Conservation (phyloP, 202 grass and related monocot genomes). For the Bolboschoenoplectus hybrid region DNA sequence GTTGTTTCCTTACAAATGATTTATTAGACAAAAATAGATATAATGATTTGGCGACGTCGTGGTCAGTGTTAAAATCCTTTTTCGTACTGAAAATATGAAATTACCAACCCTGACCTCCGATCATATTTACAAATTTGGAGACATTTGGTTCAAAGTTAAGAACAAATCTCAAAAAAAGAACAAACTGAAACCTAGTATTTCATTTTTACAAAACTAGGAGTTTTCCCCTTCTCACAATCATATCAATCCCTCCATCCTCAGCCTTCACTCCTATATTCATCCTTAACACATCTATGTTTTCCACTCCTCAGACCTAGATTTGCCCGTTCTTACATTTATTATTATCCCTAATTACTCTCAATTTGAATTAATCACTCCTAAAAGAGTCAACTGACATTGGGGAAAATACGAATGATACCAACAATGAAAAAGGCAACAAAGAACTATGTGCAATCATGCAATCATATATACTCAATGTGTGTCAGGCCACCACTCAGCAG, state of each 20-base stretch:
- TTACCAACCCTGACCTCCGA: background rate
- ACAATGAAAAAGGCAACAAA: background rate
- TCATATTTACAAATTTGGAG: background rate
- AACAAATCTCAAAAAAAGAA: background rate
- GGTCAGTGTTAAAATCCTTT: background rate
- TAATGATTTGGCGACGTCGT: too few species aligned
- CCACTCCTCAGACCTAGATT: background rate
- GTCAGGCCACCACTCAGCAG: background rate
- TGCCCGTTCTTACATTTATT: background rate
- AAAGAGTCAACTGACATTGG: background rate
- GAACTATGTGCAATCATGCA: background rate
- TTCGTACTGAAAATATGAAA: background rate
- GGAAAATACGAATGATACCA: background rate
- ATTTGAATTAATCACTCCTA: background rate
- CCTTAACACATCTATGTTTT: background rate
- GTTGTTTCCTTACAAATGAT: too few species aligned
- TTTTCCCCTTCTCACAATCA: background rate
- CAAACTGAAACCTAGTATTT: background rate
- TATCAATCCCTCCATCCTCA: background rate
- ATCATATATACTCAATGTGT: background rate
- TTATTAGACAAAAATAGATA: too few species aligned
- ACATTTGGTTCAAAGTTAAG: background rate
- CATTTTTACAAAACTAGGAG: background rate
- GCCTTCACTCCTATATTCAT: background rate
- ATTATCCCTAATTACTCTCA: background rate